Evolutionary conservation across 2,329 filamentous ascomycete genomes (phyloP).

Genomic region (Xylariaceae sp.): DNA sequence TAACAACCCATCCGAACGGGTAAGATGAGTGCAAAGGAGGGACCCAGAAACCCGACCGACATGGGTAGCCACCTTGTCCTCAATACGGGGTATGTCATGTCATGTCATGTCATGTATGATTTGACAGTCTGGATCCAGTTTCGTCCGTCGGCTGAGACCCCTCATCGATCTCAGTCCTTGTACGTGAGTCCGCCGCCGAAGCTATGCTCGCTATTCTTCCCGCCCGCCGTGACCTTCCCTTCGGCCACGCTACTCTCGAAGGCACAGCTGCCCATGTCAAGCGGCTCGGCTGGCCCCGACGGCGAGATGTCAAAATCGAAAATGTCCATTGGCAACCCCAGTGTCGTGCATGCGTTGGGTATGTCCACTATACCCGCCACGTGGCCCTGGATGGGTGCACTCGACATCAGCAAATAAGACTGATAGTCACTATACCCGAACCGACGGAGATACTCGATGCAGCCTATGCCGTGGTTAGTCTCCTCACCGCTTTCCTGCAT

Average conservation of each 20-base stretch:
- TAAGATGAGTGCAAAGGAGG: background rate
- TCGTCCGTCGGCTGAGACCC: conserved; percentile 17
- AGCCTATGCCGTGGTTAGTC: conserved; percentile 37
- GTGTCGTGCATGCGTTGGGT: conserved; percentile 83
- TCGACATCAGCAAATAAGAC: conserved; percentile 78
- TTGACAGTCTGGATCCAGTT: background rate
- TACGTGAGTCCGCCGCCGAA: conserved; percentile 49
- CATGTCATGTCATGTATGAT: background rate
- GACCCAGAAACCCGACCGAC: background rate
- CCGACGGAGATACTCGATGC: conserved; percentile 72
- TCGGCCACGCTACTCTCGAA: conserved; percentile 47
- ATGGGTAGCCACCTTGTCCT: background rate
- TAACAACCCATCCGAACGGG: background rate
- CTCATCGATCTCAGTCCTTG: conserved; percentile 28
- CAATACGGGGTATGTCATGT: background rate
- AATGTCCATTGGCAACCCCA: conserved; percentile 86
- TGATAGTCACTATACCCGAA: conserved; percentile 72
- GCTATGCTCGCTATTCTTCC: conserved; percentile 43
- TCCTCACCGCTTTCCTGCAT: background rate
- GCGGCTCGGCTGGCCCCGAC: conserved; percentile 44
- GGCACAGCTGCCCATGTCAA: conserved; percentile 67
- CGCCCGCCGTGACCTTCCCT: conserved; percentile 41
- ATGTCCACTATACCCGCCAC: conserved; percentile 88
- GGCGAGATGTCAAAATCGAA: conserved; percentile 91
- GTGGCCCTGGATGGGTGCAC: conserved; percentile 81